phyloP scores from a whole-genome alignment of 1,139 yeast species.

The Debaryomycetaceae sp. region DNA sequence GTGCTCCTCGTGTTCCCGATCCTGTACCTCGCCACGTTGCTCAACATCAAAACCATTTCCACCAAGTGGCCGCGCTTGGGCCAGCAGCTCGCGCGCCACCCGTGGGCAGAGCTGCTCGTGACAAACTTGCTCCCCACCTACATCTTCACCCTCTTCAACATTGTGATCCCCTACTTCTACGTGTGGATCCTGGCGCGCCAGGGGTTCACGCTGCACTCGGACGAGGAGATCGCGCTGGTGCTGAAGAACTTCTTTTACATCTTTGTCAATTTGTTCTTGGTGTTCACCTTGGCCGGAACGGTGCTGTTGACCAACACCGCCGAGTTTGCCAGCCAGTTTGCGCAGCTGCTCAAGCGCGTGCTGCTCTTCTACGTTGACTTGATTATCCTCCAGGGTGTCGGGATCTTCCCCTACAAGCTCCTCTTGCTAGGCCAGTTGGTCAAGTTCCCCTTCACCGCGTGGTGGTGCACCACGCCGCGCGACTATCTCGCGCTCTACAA shows the following conservation, averaged over 20 bases:
- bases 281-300: conserved; percentile 79
- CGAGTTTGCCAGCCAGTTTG: conserved; percentile 72
- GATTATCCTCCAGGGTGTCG: conserved; percentile 77
- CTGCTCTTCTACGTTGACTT: conserved; percentile 80
- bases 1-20: conserved; percentile 72
- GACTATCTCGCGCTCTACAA: conserved; percentile 42
- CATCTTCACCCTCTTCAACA: conserved; percentile 69
- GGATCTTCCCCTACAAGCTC: conserved; percentile 76
- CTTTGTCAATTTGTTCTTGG: conserved; percentile 78
- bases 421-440: conserved; percentile 62
- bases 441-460: conserved; percentile 51
- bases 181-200: conserved; percentile 65
- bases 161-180: conserved; percentile 70
- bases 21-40: conserved; percentile 64
- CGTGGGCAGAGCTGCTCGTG: conserved; percentile 57
- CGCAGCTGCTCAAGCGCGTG: conserved; percentile 63
- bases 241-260: conserved; percentile 81
- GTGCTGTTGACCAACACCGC: conserved; percentile 68
- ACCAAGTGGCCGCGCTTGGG: conserved; percentile 75
- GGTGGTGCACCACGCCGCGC: conserved; percentile 55
- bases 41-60: conserved; percentile 63
- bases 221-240: conserved; percentile 72
- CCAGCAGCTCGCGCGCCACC: conserved; percentile 50
- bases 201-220: conserved; percentile 77
- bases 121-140: conserved; percentile 79